Percentiles rank a stretch among this genome's conserved stretches.
phyloP scores from a whole-genome alignment of 495 filamentous ascomycete species.

The Parachaetomium inaequale region DNA sequence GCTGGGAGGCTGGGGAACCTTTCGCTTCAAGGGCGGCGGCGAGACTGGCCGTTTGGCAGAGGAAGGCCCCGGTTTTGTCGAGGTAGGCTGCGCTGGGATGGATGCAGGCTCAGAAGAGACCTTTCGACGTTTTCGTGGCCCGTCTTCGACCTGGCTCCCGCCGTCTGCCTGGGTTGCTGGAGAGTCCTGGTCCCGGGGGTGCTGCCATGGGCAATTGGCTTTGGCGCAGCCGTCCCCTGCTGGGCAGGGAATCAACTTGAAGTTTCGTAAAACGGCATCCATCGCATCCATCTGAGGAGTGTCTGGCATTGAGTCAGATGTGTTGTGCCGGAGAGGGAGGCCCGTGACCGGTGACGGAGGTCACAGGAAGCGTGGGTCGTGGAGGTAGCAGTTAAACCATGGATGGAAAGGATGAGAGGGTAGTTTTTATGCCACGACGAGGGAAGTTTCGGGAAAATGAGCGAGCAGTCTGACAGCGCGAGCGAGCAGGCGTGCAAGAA shows the following conservation, averaged over 20 bases:
- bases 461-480: no score
- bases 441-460: no score
- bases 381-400: neutral
- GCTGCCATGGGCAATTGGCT: conserved; percentile 41
- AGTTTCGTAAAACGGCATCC: conserved; percentile 63
- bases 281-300: conserved; percentile 38
- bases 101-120: conserved; percentile 21
- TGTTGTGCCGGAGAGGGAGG: neutral
- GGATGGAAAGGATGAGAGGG: no score
- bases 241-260: conserved; percentile 64
- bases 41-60: conserved; percentile 31
- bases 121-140: conserved; percentile 34
- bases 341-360: neutral
- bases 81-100: neutral
- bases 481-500: no score
- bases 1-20: conserved; percentile 8
- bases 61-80: conserved; percentile 2
- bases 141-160: conserved; percentile 17
- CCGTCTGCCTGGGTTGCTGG: neutral
- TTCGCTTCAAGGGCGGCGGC: conserved; percentile 35
- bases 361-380: neutral
- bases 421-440: no score
- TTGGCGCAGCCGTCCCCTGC: conserved; percentile 46
- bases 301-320: neutral
- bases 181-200: conserved; percentile 34